phyloP scores from a whole-genome alignment of 768 basidiomycete genomes.

The Boletus rufocinnamomeus region DNA sequence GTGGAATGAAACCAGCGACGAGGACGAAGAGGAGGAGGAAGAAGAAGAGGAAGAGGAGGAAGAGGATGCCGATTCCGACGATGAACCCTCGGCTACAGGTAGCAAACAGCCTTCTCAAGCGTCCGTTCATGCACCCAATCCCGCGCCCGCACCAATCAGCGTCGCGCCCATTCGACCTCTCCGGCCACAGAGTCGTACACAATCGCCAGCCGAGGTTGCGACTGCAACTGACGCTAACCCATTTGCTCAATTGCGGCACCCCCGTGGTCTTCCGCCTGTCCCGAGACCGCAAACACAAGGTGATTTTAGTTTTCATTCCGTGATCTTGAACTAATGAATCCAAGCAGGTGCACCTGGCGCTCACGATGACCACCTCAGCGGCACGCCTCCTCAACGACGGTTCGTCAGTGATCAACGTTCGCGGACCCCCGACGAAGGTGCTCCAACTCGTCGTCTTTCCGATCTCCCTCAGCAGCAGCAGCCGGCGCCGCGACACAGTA shows the following conservation, averaged over 20 bases:
- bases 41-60: constrained; percentile 79
- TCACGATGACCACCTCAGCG: constrained; percentile 47
- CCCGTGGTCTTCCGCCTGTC: constrained; percentile 66
- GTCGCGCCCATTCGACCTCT: constrained; percentile 30
- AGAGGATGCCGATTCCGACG: constrained; percentile 65
- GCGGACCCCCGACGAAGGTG: constrained; percentile 61
- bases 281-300: constrained; percentile 50
- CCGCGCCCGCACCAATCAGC: constrained; percentile 22
- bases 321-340: constrained; percentile 9
- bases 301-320: constrained; percentile 33
- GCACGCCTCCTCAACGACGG: constrained; percentile 44
- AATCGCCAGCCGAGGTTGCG: constrained; percentile 33
- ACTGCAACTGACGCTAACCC: constrained; percentile 37
- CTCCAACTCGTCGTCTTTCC: constrained; percentile 54
- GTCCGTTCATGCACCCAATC: constrained; percentile 19
- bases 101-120: constrained; percentile 37
- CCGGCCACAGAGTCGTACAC: constrained; percentile 33
- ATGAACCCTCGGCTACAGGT: constrained; percentile 37
- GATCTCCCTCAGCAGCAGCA: constrained; percentile 47
- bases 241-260: constrained; percentile 54
- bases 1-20: constrained; percentile 76
- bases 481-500: constrained; percentile 56
- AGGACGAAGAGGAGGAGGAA: constrained; percentile 79
- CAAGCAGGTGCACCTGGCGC: constrained; percentile 34
- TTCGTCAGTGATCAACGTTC: constrained; percentile 54